phyloP scores from a whole-genome alignment of 768 basidiomycete species.

The Mrakia blollopis region DNA sequence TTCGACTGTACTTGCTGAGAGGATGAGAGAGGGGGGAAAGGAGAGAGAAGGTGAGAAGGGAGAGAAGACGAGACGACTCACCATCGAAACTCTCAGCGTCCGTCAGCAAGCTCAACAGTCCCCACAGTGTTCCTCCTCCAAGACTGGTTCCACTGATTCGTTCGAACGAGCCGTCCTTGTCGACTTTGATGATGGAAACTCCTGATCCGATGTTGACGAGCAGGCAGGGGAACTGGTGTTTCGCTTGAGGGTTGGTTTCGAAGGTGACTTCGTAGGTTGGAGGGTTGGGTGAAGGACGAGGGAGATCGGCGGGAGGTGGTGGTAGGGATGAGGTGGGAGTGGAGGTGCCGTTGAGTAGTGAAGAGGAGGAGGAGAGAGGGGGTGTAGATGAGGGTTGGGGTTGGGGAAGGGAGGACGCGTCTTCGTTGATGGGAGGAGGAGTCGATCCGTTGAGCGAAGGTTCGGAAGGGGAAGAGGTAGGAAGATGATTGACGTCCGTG shows the following conservation, averaged over 20 bases:
- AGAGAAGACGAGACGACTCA: slow-evolving; percentile 48
- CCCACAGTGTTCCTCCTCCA: slow-evolving; percentile 97
- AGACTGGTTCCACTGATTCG: slow-evolving; percentile 94
- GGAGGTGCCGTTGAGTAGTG: not conserved
- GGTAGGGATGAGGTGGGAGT: slow-evolving; percentile 10
- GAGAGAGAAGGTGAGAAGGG: not conserved
- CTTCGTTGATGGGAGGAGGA: slow-evolving; percentile 5
- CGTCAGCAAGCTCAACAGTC: slow-evolving; percentile 86
- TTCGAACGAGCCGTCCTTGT: slow-evolving; percentile 91
- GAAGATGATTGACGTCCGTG: slow-evolving; percentile 25
- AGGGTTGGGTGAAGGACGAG: slow-evolving; percentile 84
- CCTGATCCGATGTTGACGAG: slow-evolving; percentile 98
- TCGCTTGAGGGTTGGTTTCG: slow-evolving; percentile 68
- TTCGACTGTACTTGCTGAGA: too few relatives aligned
- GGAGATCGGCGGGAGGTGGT: slow-evolving; percentile 49
- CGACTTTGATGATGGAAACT: slow-evolving; percentile 94
- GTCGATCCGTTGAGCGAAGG: not conserved
- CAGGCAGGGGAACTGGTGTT: slow-evolving; percentile 76
- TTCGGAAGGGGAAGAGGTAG: not conserved
- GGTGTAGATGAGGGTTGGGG: too few relatives aligned
- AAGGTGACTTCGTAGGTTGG: slow-evolving; percentile 86
- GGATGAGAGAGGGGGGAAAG: not conserved
- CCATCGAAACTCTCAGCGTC: slow-evolving; percentile 93
- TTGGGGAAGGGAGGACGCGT: not conserved
- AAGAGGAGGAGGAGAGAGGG: not conserved